phyloP scores from a whole-genome alignment of 2,329 filamentous ascomycete species.

The Alternaria arbusti region DNA sequence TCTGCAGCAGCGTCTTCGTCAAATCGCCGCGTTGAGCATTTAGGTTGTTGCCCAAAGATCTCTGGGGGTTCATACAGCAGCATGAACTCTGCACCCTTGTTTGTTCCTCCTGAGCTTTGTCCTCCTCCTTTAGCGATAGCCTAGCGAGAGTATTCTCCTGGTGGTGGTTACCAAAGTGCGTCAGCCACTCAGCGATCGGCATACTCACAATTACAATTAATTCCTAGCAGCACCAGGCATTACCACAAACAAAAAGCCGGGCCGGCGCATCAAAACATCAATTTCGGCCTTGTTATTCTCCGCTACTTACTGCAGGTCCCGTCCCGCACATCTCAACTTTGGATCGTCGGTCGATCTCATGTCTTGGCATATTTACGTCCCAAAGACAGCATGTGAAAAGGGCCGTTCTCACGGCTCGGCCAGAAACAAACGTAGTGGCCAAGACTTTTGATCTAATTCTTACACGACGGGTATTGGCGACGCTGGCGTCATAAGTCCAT shows the following conservation, averaged over 20 bases:
- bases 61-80: neutral
- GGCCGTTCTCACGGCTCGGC: neutral
- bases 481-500: neutral
- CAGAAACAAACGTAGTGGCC: neutral
- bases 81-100: neutral
- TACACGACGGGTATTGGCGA: neutral
- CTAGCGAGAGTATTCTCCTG: neutral
- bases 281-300: slow-evolving; percentile 1
- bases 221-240: neutral
- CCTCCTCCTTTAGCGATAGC: neutral
- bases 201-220: neutral
- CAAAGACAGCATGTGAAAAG: neutral
- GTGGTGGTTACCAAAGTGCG: neutral
- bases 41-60: neutral
- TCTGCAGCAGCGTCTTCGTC: neutral
- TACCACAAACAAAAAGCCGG: neutral
- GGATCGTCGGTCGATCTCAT: neutral
- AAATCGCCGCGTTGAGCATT: neutral
- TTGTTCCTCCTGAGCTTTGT: neutral
- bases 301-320: neutral
- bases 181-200: neutral
- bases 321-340: neutral
- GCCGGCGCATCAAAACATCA: slow-evolving; percentile 4
- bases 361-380: neutral
- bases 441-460: neutral